Percentiles rank a stretch among this genome's conserved stretches.
Evolutionary conservation across 2,329 filamentous ascomycete species (phyloP).

Genomic region (Cercospora brassicicola): DNA sequence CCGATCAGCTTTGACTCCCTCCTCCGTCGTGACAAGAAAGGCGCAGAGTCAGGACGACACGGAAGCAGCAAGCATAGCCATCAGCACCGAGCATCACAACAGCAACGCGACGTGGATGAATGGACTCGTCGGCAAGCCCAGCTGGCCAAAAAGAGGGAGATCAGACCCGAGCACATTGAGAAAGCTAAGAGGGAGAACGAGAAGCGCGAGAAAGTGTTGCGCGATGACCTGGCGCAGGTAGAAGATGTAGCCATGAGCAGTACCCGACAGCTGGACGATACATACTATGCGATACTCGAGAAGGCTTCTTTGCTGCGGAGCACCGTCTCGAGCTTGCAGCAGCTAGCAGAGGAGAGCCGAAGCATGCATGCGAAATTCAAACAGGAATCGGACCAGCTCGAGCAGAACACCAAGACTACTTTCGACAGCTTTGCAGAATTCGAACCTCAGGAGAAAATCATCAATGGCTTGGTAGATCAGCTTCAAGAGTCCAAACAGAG

Average conservation of each 20-base stretch:
- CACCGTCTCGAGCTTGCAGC: constrained; percentile 64
- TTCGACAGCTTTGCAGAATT: constrained; percentile 64
- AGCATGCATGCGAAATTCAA: constrained; percentile 52
- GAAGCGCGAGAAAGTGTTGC: constrained; percentile 45
- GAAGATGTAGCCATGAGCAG: constrained; percentile 58
- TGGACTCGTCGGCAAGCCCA: constrained; percentile 26
- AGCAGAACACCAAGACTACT: constrained; percentile 61
- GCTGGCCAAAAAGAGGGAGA: constrained; percentile 25
- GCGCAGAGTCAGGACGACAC: constrained; percentile 28
- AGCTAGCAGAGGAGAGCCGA: constrained; percentile 63
- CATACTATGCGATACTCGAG: constrained; percentile 71
- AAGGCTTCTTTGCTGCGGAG: constrained; percentile 64
- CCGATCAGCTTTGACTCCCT: constrained; percentile 48
- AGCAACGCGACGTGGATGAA: constrained; percentile 18
- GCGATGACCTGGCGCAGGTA: constrained; percentile 48
- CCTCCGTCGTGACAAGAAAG: constrained; percentile 41
- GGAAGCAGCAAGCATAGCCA: constrained; percentile 23
- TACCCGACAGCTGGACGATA: constrained; percentile 68
- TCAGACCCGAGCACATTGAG: constrained; percentile 44
- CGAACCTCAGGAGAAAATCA: constrained; percentile 62
- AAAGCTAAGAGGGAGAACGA: constrained; percentile 42
- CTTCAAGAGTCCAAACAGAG: constrained; percentile 61
- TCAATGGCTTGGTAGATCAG: constrained; percentile 62
- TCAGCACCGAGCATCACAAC: constrained; percentile 15
- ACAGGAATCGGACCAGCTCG: constrained; percentile 59